Evolutionary conservation across 2,329 filamentous ascomycete genomes (phyloP).

Genomic region (Colletotrichum salicis): DNA sequence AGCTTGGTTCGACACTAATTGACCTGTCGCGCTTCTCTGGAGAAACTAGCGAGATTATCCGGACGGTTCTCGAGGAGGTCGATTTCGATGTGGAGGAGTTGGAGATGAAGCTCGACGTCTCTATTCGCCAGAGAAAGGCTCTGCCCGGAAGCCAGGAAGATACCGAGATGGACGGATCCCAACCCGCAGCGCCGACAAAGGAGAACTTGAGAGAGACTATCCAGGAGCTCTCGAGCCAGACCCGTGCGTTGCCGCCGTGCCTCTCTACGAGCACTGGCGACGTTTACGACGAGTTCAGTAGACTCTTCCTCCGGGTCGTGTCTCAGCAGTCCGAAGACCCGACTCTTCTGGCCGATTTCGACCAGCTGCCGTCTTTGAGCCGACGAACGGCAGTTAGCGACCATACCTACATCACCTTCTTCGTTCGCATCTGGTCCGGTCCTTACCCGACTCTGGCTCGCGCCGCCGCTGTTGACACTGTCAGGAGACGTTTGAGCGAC

Average conservation of each 20-base stretch:
- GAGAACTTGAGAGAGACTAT: slow-evolving; percentile 54
- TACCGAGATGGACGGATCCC: slow-evolving; percentile 57
- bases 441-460: slow-evolving; percentile 76
- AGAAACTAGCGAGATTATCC: slow-evolving; percentile 70
- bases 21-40: slow-evolving; percentile 69
- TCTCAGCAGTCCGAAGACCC: slow-evolving; percentile 53
- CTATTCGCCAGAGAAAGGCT: slow-evolving; percentile 67
- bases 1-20: slow-evolving; percentile 75
- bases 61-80: slow-evolving; percentile 72
- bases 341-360: slow-evolving; percentile 60
- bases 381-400: slow-evolving; percentile 65
- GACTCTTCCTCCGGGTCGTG: slow-evolving; percentile 66
- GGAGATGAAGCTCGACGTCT: slow-evolving; percentile 78
- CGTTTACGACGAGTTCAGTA: slow-evolving; percentile 68
- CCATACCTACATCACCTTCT: slow-evolving; percentile 79
- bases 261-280: slow-evolving; percentile 61
- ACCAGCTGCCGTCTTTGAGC: slow-evolving; percentile 65
- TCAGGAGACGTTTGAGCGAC: slow-evolving; percentile 66
- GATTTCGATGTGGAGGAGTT: slow-evolving; percentile 79
- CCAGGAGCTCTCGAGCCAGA: slow-evolving; percentile 49
- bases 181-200: slow-evolving; percentile 41
- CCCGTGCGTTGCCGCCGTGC: slow-evolving; percentile 59
- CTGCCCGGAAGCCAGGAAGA: slow-evolving; percentile 63
- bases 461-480: slow-evolving; percentile 74
- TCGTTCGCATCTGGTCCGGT: slow-evolving; percentile 79